Percentiles rank a stretch among this genome's conserved stretches.
Conservation (phyloP, 768 basidiomycete genomes). For the Boletus reticuloceps region DNA sequence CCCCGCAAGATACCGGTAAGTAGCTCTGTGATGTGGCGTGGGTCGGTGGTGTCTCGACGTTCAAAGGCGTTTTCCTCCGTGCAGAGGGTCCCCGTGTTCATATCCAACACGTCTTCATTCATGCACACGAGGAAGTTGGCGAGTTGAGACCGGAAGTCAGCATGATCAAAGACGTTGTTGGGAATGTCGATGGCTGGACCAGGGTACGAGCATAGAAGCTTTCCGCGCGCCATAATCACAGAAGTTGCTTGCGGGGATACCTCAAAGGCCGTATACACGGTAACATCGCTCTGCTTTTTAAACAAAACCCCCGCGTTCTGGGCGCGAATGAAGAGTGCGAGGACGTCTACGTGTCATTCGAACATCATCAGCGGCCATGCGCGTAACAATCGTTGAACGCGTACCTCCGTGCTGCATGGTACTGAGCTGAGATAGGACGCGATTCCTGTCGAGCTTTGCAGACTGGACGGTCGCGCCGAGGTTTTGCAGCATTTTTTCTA, state of each 20-base stretch:
- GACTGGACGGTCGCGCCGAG: too few species aligned
- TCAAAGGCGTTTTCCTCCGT: background rate
- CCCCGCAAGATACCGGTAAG: constrained; percentile 43
- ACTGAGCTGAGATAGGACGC: constrained; percentile 5
- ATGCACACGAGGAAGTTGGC: constrained; percentile 36
- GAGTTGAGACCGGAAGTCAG: constrained; percentile 34
- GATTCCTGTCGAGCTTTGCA: too few species aligned
- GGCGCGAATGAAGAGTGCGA: constrained; percentile 37
- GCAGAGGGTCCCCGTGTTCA: too few species aligned
- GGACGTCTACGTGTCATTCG: constrained; percentile 29
- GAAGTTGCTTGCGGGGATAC: constrained; percentile 33
- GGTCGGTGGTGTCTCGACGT: constrained; percentile 26
- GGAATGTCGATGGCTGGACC: constrained; percentile 40
- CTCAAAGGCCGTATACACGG: constrained; percentile 34
- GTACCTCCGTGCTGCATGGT: constrained; percentile 24
- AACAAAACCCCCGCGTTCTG: constrained; percentile 49
- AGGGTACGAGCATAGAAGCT: constrained; percentile 44
- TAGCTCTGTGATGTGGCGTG: constrained; percentile 46
- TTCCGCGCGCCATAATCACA: constrained; percentile 39
- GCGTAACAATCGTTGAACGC: background rate
- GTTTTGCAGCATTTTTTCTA: too few species aligned
- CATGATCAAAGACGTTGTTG: constrained; percentile 26
- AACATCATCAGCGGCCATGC: too few species aligned
- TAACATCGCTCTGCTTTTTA: constrained; percentile 17
- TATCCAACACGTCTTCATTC: constrained; percentile 30